Evolutionary conservation across 306 rosid genomes (phyloP), one percentile per base, ranked within the genome.

Genomic region (Fragaria iinumae): DNA sequence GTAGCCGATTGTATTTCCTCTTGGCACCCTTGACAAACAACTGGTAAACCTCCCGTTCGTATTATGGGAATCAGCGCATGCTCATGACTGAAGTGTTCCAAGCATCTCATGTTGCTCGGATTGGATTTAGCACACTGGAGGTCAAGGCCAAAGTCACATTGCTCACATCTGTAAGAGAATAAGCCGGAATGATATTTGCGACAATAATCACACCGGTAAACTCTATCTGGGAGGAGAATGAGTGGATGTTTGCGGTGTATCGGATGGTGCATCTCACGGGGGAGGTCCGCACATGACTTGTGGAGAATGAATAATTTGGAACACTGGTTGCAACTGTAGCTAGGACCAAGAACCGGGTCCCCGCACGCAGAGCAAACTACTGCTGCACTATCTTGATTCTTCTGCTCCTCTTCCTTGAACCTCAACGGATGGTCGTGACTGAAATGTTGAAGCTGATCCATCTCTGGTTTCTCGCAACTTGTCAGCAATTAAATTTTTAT

Each of bases 111-210:
- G 44, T 41, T 41, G 44, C 44, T 41, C 44, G 6, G 6, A 41
- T 41, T 1, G 6, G 44, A 41, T 29, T 29, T 29, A 6, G 44
- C 44, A 41, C 44, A 41, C 2, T 41, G 44, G 44, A 41, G 44
- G 2, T 41, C 2, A 41, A 41, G 44, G 6, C 6, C 44, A 8
- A 41, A 41, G 1, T 7, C 10, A 41, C 44, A 41, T 6, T 8
- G 10, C 44, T 7, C 10, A 41, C 44, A 7, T 41, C 10, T 7
- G 44, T 41, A 29, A 29, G 29, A 18, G 9, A 17, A 18, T 18
- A 1, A 1, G n/a, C 57, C 2, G 10, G 0, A 7, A 6, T 1
- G 21, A 0, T 0, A 0, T 4, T 6, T 6, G 21, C 57, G 9
- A 5, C 57, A 52, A 52, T 17, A 6, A 52, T 52, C 57, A 52